Conservation (phyloP, 345 rosid species). For the Sisymbrium irio region DNA sequence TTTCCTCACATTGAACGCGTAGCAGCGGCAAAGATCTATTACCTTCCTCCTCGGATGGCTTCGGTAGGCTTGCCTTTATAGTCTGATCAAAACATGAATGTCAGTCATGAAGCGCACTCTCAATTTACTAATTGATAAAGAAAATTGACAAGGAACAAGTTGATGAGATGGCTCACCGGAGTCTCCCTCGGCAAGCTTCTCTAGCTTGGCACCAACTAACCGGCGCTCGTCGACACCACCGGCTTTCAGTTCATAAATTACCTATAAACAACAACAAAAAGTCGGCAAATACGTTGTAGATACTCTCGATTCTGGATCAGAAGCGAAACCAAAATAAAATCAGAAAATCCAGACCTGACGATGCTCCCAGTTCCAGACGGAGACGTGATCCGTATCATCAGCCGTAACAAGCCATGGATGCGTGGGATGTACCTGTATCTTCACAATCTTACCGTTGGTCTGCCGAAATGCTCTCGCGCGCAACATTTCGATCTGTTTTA, state of each 20-base stretch:
- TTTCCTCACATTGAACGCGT: neutral
- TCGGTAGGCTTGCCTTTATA: slow-evolving; percentile 81
- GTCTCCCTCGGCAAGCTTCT: slow-evolving; percentile 99
- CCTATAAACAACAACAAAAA: slow-evolving; percentile 46
- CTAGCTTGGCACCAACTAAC: slow-evolving; percentile 91
- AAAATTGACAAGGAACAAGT: neutral
- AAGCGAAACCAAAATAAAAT: neutral
- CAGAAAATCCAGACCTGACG: slow-evolving; percentile 68
- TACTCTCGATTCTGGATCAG: neutral
- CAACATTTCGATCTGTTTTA: slow-evolving; percentile 52
- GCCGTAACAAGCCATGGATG: slow-evolving; percentile 99
- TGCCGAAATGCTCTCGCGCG: slow-evolving; percentile 86
- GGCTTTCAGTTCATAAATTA: slow-evolving; percentile 91
- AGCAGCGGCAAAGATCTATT: neutral
- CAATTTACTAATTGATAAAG: neutral
- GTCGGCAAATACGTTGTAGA: neutral
- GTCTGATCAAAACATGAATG: slow-evolving; percentile 39
- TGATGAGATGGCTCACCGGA: slow-evolving; percentile 48
- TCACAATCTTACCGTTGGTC: slow-evolving; percentile 76
- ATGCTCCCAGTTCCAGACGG: slow-evolving; percentile 99
- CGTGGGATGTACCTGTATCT: slow-evolving; percentile 96
- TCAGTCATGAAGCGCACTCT: slow-evolving; percentile 11
- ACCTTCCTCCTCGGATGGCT: slow-evolving; percentile 98
- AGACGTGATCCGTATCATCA: slow-evolving; percentile 93
- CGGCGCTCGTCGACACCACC: slow-evolving; percentile 99